phyloP scores from a whole-genome alignment of 768 basidiomycete genomes.

The Leucogyrophana mollusca region DNA sequence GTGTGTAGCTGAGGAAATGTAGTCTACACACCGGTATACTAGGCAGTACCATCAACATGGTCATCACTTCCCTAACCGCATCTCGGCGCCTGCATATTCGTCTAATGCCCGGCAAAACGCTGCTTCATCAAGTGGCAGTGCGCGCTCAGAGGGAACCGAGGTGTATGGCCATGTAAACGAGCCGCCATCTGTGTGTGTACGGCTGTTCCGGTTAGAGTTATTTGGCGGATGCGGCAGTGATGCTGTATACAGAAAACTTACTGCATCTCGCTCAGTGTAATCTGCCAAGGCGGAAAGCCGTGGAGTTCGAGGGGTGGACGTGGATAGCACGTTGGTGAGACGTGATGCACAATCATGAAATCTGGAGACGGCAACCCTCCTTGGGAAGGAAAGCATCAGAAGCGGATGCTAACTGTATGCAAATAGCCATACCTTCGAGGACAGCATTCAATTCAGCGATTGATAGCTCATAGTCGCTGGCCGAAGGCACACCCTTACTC shows the following conservation, averaged over 20 bases:
- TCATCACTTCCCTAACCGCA: slow-evolving; percentile 71
- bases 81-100: slow-evolving; percentile 70
- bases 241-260: slow-evolving; percentile 34
- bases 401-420: background rate
- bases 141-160: slow-evolving; percentile 18
- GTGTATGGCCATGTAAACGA: background rate
- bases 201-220: no score
- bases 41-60: background rate
- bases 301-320: slow-evolving; percentile 59
- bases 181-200: slow-evolving; percentile 18
- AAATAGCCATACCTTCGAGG: slow-evolving; percentile 54
- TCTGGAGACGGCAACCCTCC: slow-evolving; percentile 65
- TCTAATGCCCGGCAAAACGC: slow-evolving; percentile 72
- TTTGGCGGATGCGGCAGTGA: background rate
- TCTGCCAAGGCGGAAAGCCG: slow-evolving; percentile 85
- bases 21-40: no score
- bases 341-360: slow-evolving; percentile 71
- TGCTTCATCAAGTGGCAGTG: slow-evolving; percentile 46
- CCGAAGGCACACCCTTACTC: background rate
- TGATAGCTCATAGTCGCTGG: slow-evolving; percentile 33
- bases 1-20: no score
- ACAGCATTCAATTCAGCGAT: slow-evolving; percentile 45
- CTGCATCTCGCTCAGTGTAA: slow-evolving; percentile 79
- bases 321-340: slow-evolving; percentile 37
- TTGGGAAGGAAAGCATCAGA: slow-evolving; percentile 37